phyloP scores from a whole-genome alignment of 257 asterid genomes.

The Lantana camara region DNA sequence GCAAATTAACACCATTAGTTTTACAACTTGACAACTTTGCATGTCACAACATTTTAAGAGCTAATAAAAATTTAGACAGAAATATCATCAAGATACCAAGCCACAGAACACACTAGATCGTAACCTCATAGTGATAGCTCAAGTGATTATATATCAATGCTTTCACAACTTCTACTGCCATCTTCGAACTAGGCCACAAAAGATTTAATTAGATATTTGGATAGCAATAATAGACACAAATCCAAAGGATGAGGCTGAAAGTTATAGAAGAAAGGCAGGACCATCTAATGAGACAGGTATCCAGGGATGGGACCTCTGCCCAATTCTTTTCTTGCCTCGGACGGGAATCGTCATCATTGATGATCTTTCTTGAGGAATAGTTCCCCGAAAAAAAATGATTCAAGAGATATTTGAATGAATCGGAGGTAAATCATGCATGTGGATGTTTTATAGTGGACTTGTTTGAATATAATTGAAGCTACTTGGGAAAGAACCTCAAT shows the following conservation, averaged over 20 bases:
- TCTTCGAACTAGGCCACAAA: conserved; percentile 2
- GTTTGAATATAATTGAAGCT: not conserved
- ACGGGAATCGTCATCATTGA: too few species aligned
- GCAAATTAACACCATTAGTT: conserved; percentile 29
- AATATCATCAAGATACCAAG: conserved; percentile 1
- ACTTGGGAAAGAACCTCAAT: conserved; percentile 19
- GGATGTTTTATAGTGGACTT: conserved; percentile 9
- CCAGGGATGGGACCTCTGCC: too few species aligned
- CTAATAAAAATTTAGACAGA: conserved; percentile 2
- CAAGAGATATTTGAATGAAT: conserved; percentile 8
- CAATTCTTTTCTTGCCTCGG: too few species aligned
- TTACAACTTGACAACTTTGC: conserved; percentile 10
- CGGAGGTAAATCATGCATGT: conserved; percentile 10
- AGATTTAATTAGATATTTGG: not conserved
- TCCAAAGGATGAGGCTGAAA: too few species aligned
- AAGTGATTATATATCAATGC: not conserved
- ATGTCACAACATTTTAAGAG: conserved; percentile 16
- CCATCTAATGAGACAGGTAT: too few species aligned
- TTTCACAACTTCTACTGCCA: conserved; percentile 1
- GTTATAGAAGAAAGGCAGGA: too few species aligned
- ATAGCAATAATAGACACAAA: not conserved
- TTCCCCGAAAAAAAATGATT: not conserved
- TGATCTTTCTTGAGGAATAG: too few species aligned
- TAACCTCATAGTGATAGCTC: conserved; percentile 8
- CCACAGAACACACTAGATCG: conserved; percentile 19